phyloP scores from a whole-genome alignment of 2,329 filamentous ascomycete species.

The Dothidotthia symphoricarpi region DNA sequence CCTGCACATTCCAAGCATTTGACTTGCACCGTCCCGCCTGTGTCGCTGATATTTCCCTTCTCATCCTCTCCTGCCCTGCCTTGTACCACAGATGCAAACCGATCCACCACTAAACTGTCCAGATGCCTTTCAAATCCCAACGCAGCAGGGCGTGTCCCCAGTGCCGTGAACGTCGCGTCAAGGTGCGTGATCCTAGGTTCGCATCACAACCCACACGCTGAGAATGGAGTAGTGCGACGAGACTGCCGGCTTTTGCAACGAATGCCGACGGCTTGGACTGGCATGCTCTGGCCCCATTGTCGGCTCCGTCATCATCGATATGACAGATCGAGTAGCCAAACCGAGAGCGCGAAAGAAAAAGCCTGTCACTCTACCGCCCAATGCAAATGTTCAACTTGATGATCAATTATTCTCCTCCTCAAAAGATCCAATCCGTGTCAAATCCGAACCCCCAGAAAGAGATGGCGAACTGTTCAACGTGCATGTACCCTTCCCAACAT shows the following conservation, averaged over 20 bases:
- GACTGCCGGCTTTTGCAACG: constrained; percentile 29
- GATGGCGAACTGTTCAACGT: neutral
- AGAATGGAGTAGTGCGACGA: constrained; percentile 31
- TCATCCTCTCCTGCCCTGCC: constrained; percentile 7
- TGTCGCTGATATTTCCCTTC: constrained; percentile 17
- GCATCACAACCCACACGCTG: too few relatives aligned
- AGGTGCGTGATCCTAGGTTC: constrained; percentile 17
- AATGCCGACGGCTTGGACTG: constrained; percentile 30
- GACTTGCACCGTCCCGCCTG: constrained; percentile 7
- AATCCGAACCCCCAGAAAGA: neutral
- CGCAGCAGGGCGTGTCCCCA: constrained; percentile 37
- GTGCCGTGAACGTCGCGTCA: constrained; percentile 38
- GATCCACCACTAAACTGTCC: too few relatives aligned
- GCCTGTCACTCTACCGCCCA: constrained; percentile 4
- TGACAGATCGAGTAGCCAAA: constrained; percentile 33
- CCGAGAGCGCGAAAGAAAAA: constrained; percentile 28
- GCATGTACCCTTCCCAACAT: neutral
- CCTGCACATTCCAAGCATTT: constrained; percentile 1
- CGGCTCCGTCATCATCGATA: constrained; percentile 38
- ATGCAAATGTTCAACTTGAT: constrained; percentile 2
- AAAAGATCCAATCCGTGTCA: neutral
- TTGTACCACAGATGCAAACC: neutral
- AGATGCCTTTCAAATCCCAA: constrained; percentile 27
- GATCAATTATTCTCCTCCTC: neutral
- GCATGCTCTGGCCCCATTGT: constrained; percentile 32